Base-by-base conservation (phyloP, 371 early-diverging fungal genomes). In the Mucor mucedo region DNA sequence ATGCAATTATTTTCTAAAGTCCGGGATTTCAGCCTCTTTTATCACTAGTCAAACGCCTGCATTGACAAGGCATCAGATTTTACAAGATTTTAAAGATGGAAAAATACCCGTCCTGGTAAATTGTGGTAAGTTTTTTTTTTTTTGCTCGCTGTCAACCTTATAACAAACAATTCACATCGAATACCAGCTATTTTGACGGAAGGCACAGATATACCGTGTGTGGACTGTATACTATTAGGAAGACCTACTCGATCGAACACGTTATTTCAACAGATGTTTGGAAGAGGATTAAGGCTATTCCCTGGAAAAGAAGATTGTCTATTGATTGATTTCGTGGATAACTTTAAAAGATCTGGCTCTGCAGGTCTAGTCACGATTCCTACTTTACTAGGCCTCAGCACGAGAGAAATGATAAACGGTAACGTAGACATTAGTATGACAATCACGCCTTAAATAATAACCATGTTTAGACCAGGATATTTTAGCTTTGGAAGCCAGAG, bases 221-320 rank as follows among this genome's bases (percentile, higher is more conserved):
- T 96, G 29, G 98, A 97, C 65, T 92, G 92, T 58, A 81, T 97
- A 27, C 59, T 98, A 4, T 87, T 97, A 83, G 94, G 93, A 0
- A 80, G 96, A 6, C 97, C 96, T 0, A 98, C 98, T 3, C 71
- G 82, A 27, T 93, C 92, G 10, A 69, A 78, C 8, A 91, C 86
- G 2, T 79, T 98, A 52, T 91, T 94, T 77, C 93, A 92, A 68
- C 97, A 98, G 74, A 98, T 98, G 98, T 77, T 98, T 57, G 98
- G 98, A 3, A 85, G 98, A 29, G 98, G 98, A 4, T 80, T 96
- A 84, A 84, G 96, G 2, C 61, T 87, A 7, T 70, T 75, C 61
- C 70, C 73, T 2, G 85, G 73, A 5, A 97, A 97, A 69, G 58
- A 71, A 5, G 83, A 91, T 58, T 96, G 98, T 60, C 74, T 93